phyloP scores from a whole-genome alignment of 805 yeast species.

The Zygosaccharomyces siamensis region DNA sequence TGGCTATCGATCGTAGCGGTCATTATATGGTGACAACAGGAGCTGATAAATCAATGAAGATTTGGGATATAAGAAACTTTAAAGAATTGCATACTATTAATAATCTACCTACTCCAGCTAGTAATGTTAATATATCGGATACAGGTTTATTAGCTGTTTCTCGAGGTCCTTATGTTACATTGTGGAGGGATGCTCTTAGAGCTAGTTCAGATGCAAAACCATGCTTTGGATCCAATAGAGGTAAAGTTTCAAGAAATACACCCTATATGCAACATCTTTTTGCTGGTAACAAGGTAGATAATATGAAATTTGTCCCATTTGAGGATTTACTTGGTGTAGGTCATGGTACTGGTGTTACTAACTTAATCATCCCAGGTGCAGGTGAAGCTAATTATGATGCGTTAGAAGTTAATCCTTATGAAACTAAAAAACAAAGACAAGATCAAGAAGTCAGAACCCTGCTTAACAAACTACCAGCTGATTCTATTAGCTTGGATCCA shows the following conservation, averaged over 20 bases:
- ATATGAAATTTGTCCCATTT: constrained; percentile 77
- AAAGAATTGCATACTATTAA: constrained; percentile 58
- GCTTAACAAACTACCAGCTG: constrained; percentile 85
- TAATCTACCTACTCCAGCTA: constrained; percentile 79
- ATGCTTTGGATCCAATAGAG: constrained; percentile 36
- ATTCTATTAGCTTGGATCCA: constrained; percentile 89
- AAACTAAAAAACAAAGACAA: constrained; percentile 87
- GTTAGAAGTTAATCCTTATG: constrained; percentile 86
- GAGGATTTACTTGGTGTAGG: constrained; percentile 96
- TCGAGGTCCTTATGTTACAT: constrained; percentile 92
- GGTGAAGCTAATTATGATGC: constrained; percentile 99
- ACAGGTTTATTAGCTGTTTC: constrained; percentile 83
- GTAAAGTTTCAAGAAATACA: constrained; percentile 39
- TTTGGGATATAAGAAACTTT: constrained; percentile 90
- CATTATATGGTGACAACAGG: constrained; percentile 91
- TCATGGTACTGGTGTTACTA: constrained; percentile 69
- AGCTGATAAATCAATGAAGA: constrained; percentile 73
- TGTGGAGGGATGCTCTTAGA: constrained; percentile 84
- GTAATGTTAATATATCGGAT: constrained; percentile 75
- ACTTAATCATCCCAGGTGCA: constrained; percentile 89
- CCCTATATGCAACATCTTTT: constrained; percentile 91
- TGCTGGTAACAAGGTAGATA: constrained; percentile 69
- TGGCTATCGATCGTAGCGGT: constrained; percentile 89
- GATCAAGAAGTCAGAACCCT: constrained; percentile 83
- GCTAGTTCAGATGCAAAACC: constrained; percentile 45